Base-by-base conservation (phyloP, 805 yeast species). In the Suhomyces faveliae region DNA sequence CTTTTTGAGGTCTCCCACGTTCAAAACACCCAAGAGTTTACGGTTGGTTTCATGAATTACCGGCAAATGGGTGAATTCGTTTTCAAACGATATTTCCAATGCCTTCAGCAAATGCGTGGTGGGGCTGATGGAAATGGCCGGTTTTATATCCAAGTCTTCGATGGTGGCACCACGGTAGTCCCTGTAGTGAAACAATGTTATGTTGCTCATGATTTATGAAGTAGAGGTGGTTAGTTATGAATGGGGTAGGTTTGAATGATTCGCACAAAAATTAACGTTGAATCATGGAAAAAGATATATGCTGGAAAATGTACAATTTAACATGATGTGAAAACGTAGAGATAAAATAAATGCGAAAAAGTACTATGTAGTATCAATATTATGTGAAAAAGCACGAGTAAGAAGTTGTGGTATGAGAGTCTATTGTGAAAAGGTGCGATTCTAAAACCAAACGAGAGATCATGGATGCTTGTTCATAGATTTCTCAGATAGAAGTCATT, bases 131-230 rank as follows among this genome's bases (percentile, higher is more conserved):
- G 82, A 71, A 25, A 78, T 63, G 19, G 84, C 84, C 1, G 85
- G 85, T 37, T 76, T 75, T 42, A 79, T 71, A 58, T 80, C 83
- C 50, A 81, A 70, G 54, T 81, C 85, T 58, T 81, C 85, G 5
- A 81, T 74, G 2, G 82, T 78, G 10, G 85, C 84, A 0, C 78
- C 78, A 12, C 77, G 61, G 53, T 73, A 73, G 58, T 73, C 77
- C 39, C 67, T 55, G 20, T 55, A 55, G 43, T 62, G 68, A 54
- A 70, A 69, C 9, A 33, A 17, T 33, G 37, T 33, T 9, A 33
- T 17, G 21, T 17, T 33, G 30, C 30, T n/a, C 30, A 27, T 27
- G 2, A n/a, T 7, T 27, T 2, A n/a, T n/a, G 6, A 5, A 25
- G 1, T 25, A 25, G n/a, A 5, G 29, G 17, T 23, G 25, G 54